Base-by-base conservation (phyloP, 768 basidiomycete genomes). In the Lenzites betulinus region DNA sequence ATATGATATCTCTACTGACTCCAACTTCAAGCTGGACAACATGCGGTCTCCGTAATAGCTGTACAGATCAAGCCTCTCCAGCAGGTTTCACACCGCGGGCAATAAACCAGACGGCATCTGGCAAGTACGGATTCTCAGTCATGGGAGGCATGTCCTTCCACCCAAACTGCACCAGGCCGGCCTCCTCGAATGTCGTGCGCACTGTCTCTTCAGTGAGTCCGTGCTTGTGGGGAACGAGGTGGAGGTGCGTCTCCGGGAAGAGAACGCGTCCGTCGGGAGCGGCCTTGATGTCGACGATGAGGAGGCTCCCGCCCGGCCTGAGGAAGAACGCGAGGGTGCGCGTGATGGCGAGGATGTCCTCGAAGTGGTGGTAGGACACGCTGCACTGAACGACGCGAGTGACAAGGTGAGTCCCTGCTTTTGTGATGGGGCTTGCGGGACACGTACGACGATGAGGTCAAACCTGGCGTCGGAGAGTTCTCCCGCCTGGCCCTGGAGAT, bases 381-480 rank as follows among this genome's bases (percentile, higher is more conserved):
- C 80, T 76, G 65, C 89, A 91, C 89, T 91, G 61, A 7, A 43
- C 25, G 12, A n/a, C 30, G 22, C 12, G 23, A 7, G 15, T 11
- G 30, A 35, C 16, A 23, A 25, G 28, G n/a, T 48, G 38, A 25
- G 56, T 38, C 20, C 26, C 4, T 52, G 38, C 18, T 1, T 8
- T n/a, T 51, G 43, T 9, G 47, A 16, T 15, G 12, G 8, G 60
- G 1, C 43, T 28, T 18, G 15, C n/a, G 38, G 30, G 6, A 15
- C 26, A 75, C 88, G 67, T 69, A 92, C 91, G 7, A 87, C 81
- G 58, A 90, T 75, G 41, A 90, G 79, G 69, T 93, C 89, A 63
- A 92, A 93, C 53, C 78, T 80, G 54, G 71, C 69, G 5, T 79
- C 83, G 15, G 77, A 77, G 8, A 88, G 75, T 63, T 84, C 82